Conservation (phyloP, 2,329 filamentous ascomycete species). For the Alternaria triticimaculans region DNA sequence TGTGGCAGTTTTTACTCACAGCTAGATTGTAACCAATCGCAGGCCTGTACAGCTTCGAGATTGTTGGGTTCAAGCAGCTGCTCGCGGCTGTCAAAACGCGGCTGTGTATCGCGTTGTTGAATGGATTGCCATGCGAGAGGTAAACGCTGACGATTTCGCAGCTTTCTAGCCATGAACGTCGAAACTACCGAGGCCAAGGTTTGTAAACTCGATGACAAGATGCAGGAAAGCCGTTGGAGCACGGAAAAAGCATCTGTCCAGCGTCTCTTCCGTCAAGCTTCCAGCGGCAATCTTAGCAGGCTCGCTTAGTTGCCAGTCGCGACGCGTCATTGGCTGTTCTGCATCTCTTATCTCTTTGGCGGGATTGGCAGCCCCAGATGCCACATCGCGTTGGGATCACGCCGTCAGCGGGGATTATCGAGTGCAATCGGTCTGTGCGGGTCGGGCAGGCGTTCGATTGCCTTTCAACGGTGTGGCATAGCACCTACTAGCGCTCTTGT, state of each 20-base stretch:
- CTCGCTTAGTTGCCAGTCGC: constrained; percentile 1
- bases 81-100: background rate
- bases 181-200: background rate
- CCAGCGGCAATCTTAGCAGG: constrained; percentile 8
- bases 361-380: constrained; percentile 5
- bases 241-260: constrained; percentile 16
- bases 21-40: background rate
- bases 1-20: constrained; percentile 8
- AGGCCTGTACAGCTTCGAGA: background rate
- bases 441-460: background rate
- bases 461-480: background rate
- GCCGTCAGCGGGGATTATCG: background rate
- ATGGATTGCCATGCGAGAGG: background rate
- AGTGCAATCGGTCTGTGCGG: background rate
- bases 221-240: constrained; percentile 11
- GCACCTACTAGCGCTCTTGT: background rate
- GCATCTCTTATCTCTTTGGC: constrained; percentile 26
- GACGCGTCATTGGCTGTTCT: constrained; percentile 6
- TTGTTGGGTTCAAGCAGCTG: background rate
- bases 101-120: background rate
- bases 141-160: background rate
- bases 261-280: constrained; percentile 20
- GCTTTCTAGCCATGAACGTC: background rate
- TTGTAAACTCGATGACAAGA: background rate
- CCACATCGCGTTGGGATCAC: background rate